phyloP scores from a whole-genome alignment of 2,329 filamentous ascomycete species.

The Claviceps sp. region DNA sequence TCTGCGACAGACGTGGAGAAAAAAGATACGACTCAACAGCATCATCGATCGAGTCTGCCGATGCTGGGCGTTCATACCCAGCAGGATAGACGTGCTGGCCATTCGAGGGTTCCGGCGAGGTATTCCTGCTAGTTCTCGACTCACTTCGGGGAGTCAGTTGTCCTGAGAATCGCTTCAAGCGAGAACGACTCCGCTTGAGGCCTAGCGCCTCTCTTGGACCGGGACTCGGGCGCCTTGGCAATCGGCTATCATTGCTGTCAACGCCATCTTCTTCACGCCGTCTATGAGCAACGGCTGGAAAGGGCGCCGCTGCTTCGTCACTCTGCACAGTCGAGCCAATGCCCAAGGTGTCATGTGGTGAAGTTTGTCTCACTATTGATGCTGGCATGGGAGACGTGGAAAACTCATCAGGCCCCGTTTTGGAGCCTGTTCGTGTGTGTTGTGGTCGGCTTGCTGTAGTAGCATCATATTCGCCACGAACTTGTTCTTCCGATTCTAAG shows the following conservation, averaged over 20 bases:
- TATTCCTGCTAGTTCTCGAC: constrained; percentile 17
- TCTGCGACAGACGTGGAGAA: constrained; percentile 75
- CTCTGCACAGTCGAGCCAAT: constrained; percentile 21
- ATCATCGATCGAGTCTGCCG: constrained; percentile 76
- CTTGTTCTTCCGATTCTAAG: constrained; percentile 27
- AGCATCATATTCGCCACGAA: not conserved
- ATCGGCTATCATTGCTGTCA: constrained; percentile 30
- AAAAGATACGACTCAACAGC: constrained; percentile 76
- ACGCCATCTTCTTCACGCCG: constrained; percentile 35
- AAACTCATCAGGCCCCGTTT: constrained; percentile 10
- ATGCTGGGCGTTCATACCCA: constrained; percentile 60
- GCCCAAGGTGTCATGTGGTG: constrained; percentile 13
- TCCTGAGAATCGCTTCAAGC: constrained; percentile 44
- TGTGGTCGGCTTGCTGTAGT: not conserved
- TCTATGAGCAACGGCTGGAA: constrained; percentile 53
- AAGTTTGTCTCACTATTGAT: constrained; percentile 8
- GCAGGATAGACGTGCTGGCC: constrained; percentile 22
- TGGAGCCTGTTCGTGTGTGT: constrained; percentile 3
- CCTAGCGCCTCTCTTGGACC: constrained; percentile 31
- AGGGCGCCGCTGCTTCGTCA: constrained; percentile 59
- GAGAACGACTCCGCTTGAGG: constrained; percentile 42
- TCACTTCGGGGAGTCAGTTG: constrained; percentile 29
- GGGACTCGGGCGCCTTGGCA: constrained; percentile 35
- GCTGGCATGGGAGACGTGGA: constrained; percentile 9
- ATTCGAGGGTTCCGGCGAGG: constrained; percentile 13